phyloP scores from a whole-genome alignment of 768 basidiomycete species.

The Nidula microcarpa region DNA sequence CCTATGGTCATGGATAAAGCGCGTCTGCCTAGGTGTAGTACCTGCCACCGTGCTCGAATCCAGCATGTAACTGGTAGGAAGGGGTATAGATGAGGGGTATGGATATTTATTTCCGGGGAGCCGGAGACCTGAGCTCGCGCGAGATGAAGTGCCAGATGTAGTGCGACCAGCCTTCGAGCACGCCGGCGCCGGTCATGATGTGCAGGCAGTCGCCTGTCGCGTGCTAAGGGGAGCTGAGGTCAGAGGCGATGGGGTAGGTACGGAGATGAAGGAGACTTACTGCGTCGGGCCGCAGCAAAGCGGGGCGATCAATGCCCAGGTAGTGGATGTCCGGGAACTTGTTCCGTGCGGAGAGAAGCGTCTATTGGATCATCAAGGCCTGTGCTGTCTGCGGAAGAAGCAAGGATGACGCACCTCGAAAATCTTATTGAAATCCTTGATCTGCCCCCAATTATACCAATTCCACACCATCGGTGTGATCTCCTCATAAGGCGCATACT shows the following conservation, averaged over 20 bases:
- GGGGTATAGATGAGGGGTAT: too few relatives aligned
- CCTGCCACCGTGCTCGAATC: too few relatives aligned
- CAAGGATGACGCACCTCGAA: conserved; percentile 44
- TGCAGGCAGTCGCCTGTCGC: conserved; percentile 42
- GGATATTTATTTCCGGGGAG: too few relatives aligned
- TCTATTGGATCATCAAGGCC: conserved; percentile 21
- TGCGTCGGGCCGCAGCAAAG: conserved; percentile 59
- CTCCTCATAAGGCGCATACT: conserved; percentile 39
- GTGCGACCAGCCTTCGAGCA: conserved; percentile 47
- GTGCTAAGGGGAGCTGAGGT: conserved; percentile 22
- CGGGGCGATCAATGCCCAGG: conserved; percentile 60
- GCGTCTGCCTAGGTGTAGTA: too few relatives aligned
- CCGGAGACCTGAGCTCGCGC: conserved; percentile 7
- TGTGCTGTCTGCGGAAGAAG: background rate
- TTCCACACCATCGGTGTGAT: conserved; percentile 39
- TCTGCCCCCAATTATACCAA: conserved; percentile 68
- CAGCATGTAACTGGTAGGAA: too few relatives aligned
- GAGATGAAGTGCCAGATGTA: conserved; percentile 47
- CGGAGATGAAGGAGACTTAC: conserved; percentile 29
- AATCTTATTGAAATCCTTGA: conserved; percentile 51
- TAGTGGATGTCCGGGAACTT: conserved; percentile 56
- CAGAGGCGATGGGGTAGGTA: background rate
- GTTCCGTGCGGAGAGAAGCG: conserved; percentile 26
- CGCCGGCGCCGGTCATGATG: conserved; percentile 44
- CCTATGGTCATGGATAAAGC: too few relatives aligned